Evolutionary conservation across 768 basidiomycete species (phyloP).

Genomic region (Hebeloma cylindrosporum): DNA sequence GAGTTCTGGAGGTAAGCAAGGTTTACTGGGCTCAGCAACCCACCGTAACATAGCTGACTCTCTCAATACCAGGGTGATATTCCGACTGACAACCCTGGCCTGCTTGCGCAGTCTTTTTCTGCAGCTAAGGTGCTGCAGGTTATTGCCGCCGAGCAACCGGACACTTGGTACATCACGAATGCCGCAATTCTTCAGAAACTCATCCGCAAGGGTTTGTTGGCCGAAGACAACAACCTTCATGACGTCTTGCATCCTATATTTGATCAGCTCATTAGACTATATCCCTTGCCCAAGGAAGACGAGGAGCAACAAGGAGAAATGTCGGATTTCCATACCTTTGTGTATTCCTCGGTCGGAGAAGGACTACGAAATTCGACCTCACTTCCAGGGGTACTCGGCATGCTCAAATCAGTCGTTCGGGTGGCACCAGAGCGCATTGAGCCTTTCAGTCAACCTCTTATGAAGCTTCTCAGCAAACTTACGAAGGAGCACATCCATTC

Average conservation of each 20-base stretch:
- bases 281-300: slow-evolving; percentile 76
- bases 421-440: slow-evolving; percentile 83
- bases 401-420: slow-evolving; percentile 84
- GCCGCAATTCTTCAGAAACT: slow-evolving; percentile 74
- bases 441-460: slow-evolving; percentile 67
- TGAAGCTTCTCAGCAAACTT: slow-evolving; percentile 83
- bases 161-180: slow-evolving; percentile 78
- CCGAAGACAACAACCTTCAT: slow-evolving; percentile 77
- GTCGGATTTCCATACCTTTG: slow-evolving; percentile 75
- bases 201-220: slow-evolving; percentile 81
- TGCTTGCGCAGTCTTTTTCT: slow-evolving; percentile 69
- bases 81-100: slow-evolving; percentile 53
- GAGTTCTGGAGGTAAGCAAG: slow-evolving; percentile 77
- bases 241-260: slow-evolving; percentile 83
- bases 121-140: slow-evolving; percentile 88
- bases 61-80: slow-evolving; percentile 61
- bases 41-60: not conserved
- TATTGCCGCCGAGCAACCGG: slow-evolving; percentile 78
- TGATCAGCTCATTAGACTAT: slow-evolving; percentile 72
- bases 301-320: slow-evolving; percentile 74
- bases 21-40: slow-evolving; percentile 5
- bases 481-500: slow-evolving; percentile 84
- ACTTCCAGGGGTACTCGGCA: slow-evolving; percentile 77
- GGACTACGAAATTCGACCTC: slow-evolving; percentile 72
- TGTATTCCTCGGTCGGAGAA: slow-evolving; percentile 73